Percentiles rank a stretch among this genome's conserved stretches.
Conservation (phyloP, 2,329 filamentous ascomycete genomes). For the Aspergillus pseudoviridinutans region DNA sequence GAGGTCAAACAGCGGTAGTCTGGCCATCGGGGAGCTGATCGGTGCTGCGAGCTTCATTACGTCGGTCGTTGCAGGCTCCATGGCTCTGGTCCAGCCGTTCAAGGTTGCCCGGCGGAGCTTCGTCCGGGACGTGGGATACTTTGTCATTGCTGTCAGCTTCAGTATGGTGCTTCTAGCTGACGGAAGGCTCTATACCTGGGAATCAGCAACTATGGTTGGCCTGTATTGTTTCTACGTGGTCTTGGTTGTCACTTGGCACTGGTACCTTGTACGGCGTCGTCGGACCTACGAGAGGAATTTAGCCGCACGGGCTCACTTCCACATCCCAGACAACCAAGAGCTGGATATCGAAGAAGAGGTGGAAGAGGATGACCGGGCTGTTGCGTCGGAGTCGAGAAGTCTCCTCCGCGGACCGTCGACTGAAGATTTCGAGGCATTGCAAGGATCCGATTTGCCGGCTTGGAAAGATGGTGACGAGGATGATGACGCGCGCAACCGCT, state of each 20-base stretch:
- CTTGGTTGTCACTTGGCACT: constrained; percentile 89
- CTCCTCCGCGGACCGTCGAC: constrained; percentile 48
- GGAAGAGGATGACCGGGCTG: constrained; percentile 51
- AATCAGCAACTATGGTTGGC: constrained; percentile 82
- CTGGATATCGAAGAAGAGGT: constrained; percentile 53
- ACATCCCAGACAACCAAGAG: constrained; percentile 58
- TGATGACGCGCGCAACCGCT: constrained; percentile 54
- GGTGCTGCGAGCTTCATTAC: constrained; percentile 96
- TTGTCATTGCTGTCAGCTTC: constrained; percentile 80
- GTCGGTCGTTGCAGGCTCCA: constrained; percentile 90
- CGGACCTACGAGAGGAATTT: constrained; percentile 62
- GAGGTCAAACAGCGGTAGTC: constrained; percentile 92
- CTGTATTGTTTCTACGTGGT: constrained; percentile 89
- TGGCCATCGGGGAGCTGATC: constrained; percentile 92
- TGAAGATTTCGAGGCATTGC: constrained; percentile 62
- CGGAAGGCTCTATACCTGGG: constrained; percentile 79
- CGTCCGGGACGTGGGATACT: constrained; percentile 86
- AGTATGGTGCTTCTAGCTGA: constrained; percentile 85
- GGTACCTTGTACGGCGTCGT: constrained; percentile 66
- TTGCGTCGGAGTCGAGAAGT: constrained; percentile 43
- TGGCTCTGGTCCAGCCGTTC: constrained; percentile 95
- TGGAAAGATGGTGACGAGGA: constrained; percentile 54
- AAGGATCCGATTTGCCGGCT: constrained; percentile 46
- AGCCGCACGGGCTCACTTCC: constrained; percentile 69
- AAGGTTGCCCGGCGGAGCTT: constrained; percentile 86